These are phyloP conservation scores for Puccinia novopanici DNA, from an alignment of 1,284 basidiomycete genomes.

Conservation along the genomic window DNA sequence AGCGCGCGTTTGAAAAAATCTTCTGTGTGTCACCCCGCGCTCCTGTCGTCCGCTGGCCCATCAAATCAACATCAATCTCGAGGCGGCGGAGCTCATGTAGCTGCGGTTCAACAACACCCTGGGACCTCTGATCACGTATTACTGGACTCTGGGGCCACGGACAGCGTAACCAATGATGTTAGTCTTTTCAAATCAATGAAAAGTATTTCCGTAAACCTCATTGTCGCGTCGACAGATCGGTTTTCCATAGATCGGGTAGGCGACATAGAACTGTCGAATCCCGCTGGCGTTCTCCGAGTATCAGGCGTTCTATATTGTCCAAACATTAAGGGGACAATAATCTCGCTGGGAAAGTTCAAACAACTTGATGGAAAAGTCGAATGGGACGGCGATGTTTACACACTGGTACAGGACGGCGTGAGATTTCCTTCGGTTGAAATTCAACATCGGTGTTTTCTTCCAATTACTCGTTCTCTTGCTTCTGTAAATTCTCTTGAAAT, in stretches of 20 bases:
- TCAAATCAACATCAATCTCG: too few species aligned
- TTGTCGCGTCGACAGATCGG: too few species aligned
- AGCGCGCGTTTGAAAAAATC: too few species aligned
- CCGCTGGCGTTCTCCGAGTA: not conserved
- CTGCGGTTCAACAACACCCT: not conserved
- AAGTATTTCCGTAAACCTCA: too few species aligned
- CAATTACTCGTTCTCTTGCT: not conserved
- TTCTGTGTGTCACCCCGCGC: too few species aligned
- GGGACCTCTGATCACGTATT: not conserved
- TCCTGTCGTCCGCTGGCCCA: too few species aligned
- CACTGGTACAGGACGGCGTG: not conserved
- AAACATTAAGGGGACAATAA: too few species aligned
- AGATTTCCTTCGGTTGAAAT: not conserved
- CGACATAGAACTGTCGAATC: not conserved
- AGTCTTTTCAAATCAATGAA: too few species aligned
- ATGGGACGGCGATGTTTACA: not conserved
- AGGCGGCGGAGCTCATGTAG: not conserved
- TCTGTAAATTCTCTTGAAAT: too few species aligned
- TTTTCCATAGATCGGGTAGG: not conserved
- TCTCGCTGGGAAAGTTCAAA: slow-evolving; percentile 1
- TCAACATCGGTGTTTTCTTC: not conserved
- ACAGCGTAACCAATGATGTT: too few species aligned
- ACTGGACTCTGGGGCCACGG: not conserved
- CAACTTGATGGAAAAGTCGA: not conserved
- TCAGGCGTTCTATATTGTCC: not conserved